Percentiles rank a stretch among this genome's conserved stretches.
phyloP scores from a whole-genome alignment of 768 basidiomycete genomes.

The Naganishia vishniacii region DNA sequence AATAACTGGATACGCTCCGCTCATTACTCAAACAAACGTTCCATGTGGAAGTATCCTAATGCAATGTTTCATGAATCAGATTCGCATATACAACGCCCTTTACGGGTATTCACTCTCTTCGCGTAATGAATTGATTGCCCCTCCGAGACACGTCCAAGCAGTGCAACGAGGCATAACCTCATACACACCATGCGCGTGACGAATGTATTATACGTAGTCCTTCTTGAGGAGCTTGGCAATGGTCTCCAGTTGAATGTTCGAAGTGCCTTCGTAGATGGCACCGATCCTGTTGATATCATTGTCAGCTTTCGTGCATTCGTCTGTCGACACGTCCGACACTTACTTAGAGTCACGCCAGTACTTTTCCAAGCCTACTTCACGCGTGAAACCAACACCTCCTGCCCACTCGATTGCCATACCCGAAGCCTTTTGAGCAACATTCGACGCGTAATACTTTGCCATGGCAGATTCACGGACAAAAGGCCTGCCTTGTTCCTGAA shows the following conservation, averaged over 20 bases:
- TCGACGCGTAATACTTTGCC: slow-evolving; percentile 90
- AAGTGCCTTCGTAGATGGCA: slow-evolving; percentile 60
- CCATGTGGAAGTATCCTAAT: background rate
- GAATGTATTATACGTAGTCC: slow-evolving; percentile 18
- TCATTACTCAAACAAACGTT: background rate
- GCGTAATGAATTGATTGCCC: too few relatives aligned
- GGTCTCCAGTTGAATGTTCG: slow-evolving; percentile 96
- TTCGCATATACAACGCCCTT: background rate
- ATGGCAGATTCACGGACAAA: slow-evolving; percentile 96
- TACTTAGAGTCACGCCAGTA: slow-evolving; percentile 57
- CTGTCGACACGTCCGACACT: background rate
- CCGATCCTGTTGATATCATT: slow-evolving; percentile 32
- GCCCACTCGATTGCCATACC: slow-evolving; percentile 94
- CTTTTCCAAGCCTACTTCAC: slow-evolving; percentile 94
- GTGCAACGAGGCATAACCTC: too few relatives aligned
- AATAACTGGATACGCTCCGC: background rate
- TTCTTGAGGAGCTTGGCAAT: slow-evolving; percentile 73
- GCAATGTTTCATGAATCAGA: background rate
- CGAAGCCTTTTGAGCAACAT: slow-evolving; percentile 79
- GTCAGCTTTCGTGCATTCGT: background rate
- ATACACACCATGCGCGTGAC: background rate
- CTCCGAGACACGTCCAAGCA: too few relatives aligned
- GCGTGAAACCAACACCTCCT: slow-evolving; percentile 57
- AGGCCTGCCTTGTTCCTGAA: slow-evolving; percentile 70
- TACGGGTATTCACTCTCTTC: too few relatives aligned